Base-by-base conservation (phyloP, 768 basidiomycete genomes). In the Rhodocollybia butyracea region DNA sequence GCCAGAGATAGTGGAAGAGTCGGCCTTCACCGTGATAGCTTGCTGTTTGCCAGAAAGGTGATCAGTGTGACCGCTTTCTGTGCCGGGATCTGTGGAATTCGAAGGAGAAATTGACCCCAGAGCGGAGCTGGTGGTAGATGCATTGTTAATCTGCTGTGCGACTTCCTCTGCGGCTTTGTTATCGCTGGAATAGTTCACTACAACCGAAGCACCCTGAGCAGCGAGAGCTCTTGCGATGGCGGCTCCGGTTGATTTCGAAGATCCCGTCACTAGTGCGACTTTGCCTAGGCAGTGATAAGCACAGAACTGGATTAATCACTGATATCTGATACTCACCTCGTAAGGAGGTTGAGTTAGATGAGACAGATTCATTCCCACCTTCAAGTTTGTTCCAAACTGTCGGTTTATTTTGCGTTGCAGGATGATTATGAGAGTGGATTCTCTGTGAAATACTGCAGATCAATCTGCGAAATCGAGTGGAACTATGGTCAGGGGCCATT, bases 171-270 rank as follows among this genome's bases (percentile, higher is more conserved):
- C 51, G 31, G 42, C 31, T 43, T 34, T 45, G 30, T 19, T 11
- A 29, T 54, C 53, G 3, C 46, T 46, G 13, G 51, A 39, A 54
- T 47, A 83, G 73, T 84, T 84, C 24, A 85, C 75, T 24, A 83
- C 74, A 48, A 85, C 82, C 57, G 72, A 74, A 4, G 82, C 83
- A 12, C 85, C 84, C 60, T 82, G 73, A 31, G 72, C 73, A 12
- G 78, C 84, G n/a, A 86, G 73, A 41, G 72, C 70, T 41, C 65
- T 70, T 2, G 82, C 82, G 51, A 84, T 76, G 15, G 80, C 73
- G 0, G 83, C 84, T 31, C 84, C 84, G 29, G 82, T 85, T 13
- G 75, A 77, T 11, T 80, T 78, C 12, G 84, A 84, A 5, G 83
- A 83, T 26, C 83, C 82, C 15, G 84, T 85, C 38, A 85, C 76